Evolutionary conservation across 1,284 basidiomycete species (phyloP).

Genomic region (Malassezia obtusa): DNA sequence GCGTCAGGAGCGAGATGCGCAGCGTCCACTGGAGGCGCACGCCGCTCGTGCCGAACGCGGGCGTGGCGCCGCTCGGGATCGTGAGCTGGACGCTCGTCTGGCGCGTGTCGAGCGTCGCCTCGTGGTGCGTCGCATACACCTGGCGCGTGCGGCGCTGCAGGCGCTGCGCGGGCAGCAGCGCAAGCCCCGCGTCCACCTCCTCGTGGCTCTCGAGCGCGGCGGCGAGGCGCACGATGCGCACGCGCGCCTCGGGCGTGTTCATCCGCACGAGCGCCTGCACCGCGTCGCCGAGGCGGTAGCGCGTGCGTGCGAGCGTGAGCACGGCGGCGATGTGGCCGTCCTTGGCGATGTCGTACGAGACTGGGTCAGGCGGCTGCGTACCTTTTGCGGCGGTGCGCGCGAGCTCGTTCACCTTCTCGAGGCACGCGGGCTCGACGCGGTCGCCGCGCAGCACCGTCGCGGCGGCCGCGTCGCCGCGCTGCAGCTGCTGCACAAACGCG

Average conservation of each 20-base stretch:
- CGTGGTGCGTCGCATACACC: slow-evolving; percentile 38
- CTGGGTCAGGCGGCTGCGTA: slow-evolving; percentile 47
- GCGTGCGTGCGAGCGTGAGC: slow-evolving; percentile 34
- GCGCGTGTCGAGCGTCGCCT: slow-evolving; percentile 34
- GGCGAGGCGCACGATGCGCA: slow-evolving; percentile 35
- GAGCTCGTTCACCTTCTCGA: slow-evolving; percentile 79
- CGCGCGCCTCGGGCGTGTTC: slow-evolving; percentile 23
- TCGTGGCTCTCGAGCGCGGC: slow-evolving; percentile 43
- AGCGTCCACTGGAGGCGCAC: slow-evolving; percentile 39
- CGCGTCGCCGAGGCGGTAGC: slow-evolving; percentile 43
- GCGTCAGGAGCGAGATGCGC: slow-evolving; percentile 34
- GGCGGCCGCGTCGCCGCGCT: background rate
- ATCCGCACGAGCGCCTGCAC: slow-evolving; percentile 39
- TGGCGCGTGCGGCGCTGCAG: slow-evolving; percentile 24
- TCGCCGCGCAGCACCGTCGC: slow-evolving; percentile 10
- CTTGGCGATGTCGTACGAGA: slow-evolving; percentile 46
- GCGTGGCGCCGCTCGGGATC: slow-evolving; percentile 38
- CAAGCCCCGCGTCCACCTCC: slow-evolving; percentile 31
- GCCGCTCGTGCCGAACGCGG: slow-evolving; percentile 39
- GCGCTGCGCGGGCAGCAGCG: slow-evolving; percentile 27
- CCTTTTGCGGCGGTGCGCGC: slow-evolving; percentile 78
- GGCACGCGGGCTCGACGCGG: slow-evolving; percentile 55
- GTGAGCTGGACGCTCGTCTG: slow-evolving; percentile 26
- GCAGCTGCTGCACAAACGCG: background rate
- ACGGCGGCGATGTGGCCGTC: slow-evolving; percentile 42